Base-by-base conservation (phyloP, 192 early-diverging fungal species). In the Mortierella alpina region DNA sequence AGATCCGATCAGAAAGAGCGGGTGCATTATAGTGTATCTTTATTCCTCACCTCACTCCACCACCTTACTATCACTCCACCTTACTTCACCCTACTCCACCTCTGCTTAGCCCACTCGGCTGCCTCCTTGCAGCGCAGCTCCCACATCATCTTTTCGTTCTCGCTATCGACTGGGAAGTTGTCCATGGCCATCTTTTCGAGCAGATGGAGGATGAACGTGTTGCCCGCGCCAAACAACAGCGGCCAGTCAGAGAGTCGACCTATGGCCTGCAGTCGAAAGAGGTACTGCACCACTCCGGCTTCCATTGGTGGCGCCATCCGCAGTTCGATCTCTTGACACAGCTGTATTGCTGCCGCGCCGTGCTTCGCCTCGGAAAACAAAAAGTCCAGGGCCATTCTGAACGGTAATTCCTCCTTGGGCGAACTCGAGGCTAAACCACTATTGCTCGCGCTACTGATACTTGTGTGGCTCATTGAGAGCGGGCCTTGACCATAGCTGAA, bases 211-310 rank as follows among this genome's bases (percentile, higher is more conserved):
- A 80, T 72, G 54, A 80, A 80, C 17, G 70, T 59, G 18, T 72
- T 80, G 7, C 48, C 70, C 0, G 42, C 5, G 2, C 77, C 77
- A 68, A 80, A 80, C 45, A 80, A 42, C 47, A 72, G 5, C 1
- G 77, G 77, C 77, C 77, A 80, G 2, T 80, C 77, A 10, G 57
- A 5, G 1, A 80, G 45, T 1, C 70, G 57, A 1, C 70, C 77
- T 7, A 80, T 49, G 0, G 53, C 59, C 17, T 80, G 46, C 51
- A 80, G 18, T 18, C 77, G 70, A 41, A 72, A 68, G 1, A 80
- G 60, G 42, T 80, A 80, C 48, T 23, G 55, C 17, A 80, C 22
- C 1, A 80, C 45, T 0, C 77, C 77, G 6, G 54, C 46, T 17
- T 80, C 55, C 4, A 72, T 45, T 1, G 77, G 77, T 20, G 69